phyloP scores from a whole-genome alignment of 805 yeast genomes.

The Saccharomycopsis malanga region DNA sequence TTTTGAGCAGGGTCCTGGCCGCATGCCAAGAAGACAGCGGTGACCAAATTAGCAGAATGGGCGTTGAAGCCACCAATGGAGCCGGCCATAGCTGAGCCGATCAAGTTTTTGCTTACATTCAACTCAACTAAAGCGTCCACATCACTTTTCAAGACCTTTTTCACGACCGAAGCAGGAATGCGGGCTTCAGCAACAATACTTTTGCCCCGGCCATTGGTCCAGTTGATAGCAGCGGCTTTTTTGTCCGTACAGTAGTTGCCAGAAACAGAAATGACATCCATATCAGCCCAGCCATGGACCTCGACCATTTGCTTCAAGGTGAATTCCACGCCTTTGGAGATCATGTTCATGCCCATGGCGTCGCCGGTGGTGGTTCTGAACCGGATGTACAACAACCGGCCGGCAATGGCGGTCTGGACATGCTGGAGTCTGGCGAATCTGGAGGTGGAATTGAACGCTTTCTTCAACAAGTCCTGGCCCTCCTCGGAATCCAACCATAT shows the following conservation, averaged over 20 bases:
- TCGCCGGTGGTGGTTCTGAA: slow-evolving; percentile 99
- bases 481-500: slow-evolving; percentile 94
- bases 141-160: slow-evolving; percentile 79
- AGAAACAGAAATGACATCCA: slow-evolving; percentile 86
- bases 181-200: slow-evolving; percentile 94
- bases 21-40: slow-evolving; percentile 89
- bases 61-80: slow-evolving; percentile 97
- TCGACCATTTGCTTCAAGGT: slow-evolving; percentile 79
- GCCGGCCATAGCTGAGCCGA: slow-evolving; percentile 99
- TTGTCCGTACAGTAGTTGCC: slow-evolving; percentile 98
- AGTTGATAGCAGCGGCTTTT: slow-evolving; percentile 95
- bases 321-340: slow-evolving; percentile 93
- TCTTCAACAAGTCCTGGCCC: slow-evolving; percentile 74
- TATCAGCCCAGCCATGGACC: slow-evolving; percentile 88
- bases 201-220: slow-evolving; percentile 99
- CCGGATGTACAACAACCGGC: slow-evolving; percentile 78
- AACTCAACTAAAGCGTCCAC: slow-evolving; percentile 89
- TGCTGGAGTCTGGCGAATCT: slow-evolving; percentile 93
- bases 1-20: slow-evolving; percentile 99
- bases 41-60: slow-evolving; percentile 93
- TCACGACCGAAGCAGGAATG: slow-evolving; percentile 75
- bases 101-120: slow-evolving; percentile 79
- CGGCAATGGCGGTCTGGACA: slow-evolving; percentile 90
- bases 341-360: slow-evolving; percentile 99
- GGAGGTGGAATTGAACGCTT: slow-evolving; percentile 93